Conservation (phyloP, 2,329 filamentous ascomycete genomes). For the Curvularia sp. region DNA sequence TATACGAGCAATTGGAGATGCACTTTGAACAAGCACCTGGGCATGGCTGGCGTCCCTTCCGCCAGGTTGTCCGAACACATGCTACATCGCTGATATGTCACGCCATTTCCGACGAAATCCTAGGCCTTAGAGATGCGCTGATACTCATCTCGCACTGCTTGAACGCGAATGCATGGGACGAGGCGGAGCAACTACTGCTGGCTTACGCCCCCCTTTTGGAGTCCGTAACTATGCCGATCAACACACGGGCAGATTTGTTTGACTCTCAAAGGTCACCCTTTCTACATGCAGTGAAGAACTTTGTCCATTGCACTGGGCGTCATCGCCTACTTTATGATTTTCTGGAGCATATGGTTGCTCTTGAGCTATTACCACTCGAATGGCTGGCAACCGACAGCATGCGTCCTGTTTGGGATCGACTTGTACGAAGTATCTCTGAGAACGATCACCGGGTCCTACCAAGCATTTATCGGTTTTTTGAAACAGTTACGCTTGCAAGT, state of each 20-base stretch:
- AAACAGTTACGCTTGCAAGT: constrained; percentile 39
- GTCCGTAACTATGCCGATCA: constrained; percentile 34
- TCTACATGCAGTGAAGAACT: constrained; percentile 35
- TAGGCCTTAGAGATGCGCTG: constrained; percentile 34
- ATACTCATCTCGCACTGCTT: constrained; percentile 42
- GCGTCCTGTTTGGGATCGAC: constrained; percentile 45
- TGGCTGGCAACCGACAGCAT: constrained; percentile 50
- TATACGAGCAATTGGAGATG: constrained; percentile 52
- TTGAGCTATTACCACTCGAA: constrained; percentile 46
- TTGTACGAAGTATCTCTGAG: constrained; percentile 45
- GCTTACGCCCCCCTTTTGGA: constrained; percentile 37
- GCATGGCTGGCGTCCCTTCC: constrained; percentile 50
- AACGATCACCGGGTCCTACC: constrained; percentile 33
- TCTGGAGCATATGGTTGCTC: constrained; percentile 43
- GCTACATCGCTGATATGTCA: constrained; percentile 47
- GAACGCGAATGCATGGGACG: constrained; percentile 42
- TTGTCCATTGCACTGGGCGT: constrained; percentile 39
- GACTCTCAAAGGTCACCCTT: constrained; percentile 34
- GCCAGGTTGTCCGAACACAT: constrained; percentile 52
- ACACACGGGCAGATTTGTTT: constrained; percentile 39
- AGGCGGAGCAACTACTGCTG: constrained; percentile 45
- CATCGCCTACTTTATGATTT: constrained; percentile 45
- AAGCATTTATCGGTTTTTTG: constrained; percentile 40
- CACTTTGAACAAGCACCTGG: constrained; percentile 43
- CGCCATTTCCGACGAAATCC: constrained; percentile 46